Evolutionary conservation across 495 filamentous ascomycete genomes (phyloP).

Genomic region (Podospora pseudocomata): DNA sequence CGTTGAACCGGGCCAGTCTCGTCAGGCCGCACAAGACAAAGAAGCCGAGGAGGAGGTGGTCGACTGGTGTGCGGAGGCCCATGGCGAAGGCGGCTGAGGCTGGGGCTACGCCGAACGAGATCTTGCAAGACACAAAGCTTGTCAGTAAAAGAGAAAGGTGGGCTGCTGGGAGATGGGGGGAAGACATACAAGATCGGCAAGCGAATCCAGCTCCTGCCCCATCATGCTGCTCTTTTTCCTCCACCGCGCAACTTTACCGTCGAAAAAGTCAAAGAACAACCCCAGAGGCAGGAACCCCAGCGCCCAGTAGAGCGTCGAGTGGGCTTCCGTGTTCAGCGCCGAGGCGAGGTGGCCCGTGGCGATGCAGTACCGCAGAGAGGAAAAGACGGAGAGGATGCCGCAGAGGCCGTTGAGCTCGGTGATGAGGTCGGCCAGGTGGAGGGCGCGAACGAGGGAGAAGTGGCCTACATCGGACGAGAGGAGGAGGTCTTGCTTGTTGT

Average conservation of each 20-base stretch:
- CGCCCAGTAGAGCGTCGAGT: constrained; percentile 69
- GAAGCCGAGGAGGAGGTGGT: constrained; percentile 79
- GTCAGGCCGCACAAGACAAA: constrained; percentile 96
- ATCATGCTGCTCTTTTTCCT: constrained; percentile 92
- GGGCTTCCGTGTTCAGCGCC: constrained; percentile 14
- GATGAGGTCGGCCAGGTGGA: constrained; percentile 93
- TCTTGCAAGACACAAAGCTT: constrained; percentile 45
- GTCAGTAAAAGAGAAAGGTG: background rate
- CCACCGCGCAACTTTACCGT: constrained; percentile 94
- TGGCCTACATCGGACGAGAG: constrained; percentile 73
- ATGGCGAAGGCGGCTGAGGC: constrained; percentile 84
- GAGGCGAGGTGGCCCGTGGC: constrained; percentile 52
- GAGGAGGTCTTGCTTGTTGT: constrained; percentile 83
- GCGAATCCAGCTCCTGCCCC: constrained; percentile 97
- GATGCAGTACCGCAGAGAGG: constrained; percentile 90
- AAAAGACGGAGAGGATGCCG: constrained; percentile 90
- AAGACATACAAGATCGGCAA: constrained; percentile 79
- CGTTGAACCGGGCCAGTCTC: constrained; percentile 93
- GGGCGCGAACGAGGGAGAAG: constrained; percentile 63
- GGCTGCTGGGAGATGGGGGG: background rate
- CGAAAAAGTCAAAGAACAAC: constrained; percentile 97
- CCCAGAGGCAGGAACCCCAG: constrained; percentile 88
- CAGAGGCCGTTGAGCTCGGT: constrained; percentile 90
- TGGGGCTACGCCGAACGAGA: constrained; percentile 92
- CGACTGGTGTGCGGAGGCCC: constrained; percentile 79